These are phyloP conservation scores for Themeda triandra DNA, from an alignment of 176 grass and related monocot species.

Conservation along the genomic window DNA sequence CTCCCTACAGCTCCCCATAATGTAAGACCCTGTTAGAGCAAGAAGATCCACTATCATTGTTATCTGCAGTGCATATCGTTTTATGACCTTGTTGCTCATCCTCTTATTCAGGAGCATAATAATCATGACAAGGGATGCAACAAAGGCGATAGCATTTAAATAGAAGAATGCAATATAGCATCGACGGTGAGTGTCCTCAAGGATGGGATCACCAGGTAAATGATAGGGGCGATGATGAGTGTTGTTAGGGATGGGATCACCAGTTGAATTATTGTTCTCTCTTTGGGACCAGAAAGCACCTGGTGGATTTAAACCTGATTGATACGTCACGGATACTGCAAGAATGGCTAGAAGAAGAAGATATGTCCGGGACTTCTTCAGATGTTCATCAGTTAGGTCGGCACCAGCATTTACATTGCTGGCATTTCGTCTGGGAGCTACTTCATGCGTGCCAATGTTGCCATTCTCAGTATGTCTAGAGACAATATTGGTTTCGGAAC, in stretches of 20 bases:
- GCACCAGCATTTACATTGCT: not conserved
- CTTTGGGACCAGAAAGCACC: slow-evolving; percentile 43
- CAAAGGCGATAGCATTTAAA: slow-evolving; percentile 37
- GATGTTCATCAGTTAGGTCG: slow-evolving; percentile 8
- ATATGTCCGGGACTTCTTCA: slow-evolving; percentile 33
- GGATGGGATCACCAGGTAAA: slow-evolving; percentile 42
- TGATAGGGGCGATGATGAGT: slow-evolving; percentile 14
- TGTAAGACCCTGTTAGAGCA: slow-evolving; percentile 26
- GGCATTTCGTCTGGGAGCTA: not conserved
- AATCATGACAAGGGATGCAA: slow-evolving; percentile 43
- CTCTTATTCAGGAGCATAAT: slow-evolving; percentile 26
- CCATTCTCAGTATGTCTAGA: not conserved
- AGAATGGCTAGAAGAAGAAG: slow-evolving; percentile 45
- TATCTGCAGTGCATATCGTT: slow-evolving; percentile 21
- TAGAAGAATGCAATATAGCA: slow-evolving; percentile 47
- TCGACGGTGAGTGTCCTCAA: slow-evolving; percentile 33
- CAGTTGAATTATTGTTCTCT: slow-evolving; percentile 4
- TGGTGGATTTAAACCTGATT: slow-evolving; percentile 51
- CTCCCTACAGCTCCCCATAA: slow-evolving; percentile 29
- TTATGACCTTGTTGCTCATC: slow-evolving; percentile 23
- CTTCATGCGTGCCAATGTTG: not conserved
- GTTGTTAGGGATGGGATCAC: slow-evolving; percentile 14
- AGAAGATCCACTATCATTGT: slow-evolving; percentile 45
- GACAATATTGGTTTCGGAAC: not conserved
- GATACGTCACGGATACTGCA: slow-evolving; percentile 43